Evolutionary conservation across 495 filamentous ascomycete genomes (phyloP).

Genomic region (Aspergillus baeticus): DNA sequence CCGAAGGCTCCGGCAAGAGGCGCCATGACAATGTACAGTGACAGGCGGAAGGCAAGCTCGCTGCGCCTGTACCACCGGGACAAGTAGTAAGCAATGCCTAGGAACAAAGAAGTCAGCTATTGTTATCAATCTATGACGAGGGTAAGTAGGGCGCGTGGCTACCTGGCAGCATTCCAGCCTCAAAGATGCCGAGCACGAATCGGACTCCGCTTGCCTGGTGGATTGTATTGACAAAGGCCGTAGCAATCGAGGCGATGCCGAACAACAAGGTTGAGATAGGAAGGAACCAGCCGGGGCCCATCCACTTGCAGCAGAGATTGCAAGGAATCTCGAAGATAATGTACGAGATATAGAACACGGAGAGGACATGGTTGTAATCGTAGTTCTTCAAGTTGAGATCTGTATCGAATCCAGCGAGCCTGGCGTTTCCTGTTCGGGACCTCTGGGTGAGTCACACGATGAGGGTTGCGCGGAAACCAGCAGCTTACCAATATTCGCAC

Average conservation of each 20-base stretch:
- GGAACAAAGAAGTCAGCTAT: too few relatives aligned
- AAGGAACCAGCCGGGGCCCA: constrained; percentile 52
- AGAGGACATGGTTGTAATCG: constrained; percentile 66
- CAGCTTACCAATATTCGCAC: constrained; percentile 64
- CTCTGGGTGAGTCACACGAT: not conserved
- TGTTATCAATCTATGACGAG: too few relatives aligned
- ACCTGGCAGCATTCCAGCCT: constrained; percentile 68
- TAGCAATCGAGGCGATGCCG: constrained; percentile 47
- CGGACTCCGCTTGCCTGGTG: constrained; percentile 44
- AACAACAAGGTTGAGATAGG: constrained; percentile 46
- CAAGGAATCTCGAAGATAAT: constrained; percentile 77
- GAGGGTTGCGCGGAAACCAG: not conserved
- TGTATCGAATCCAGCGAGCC: constrained; percentile 38
- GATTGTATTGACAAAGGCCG: constrained; percentile 46
- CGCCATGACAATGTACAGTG: constrained; percentile 55
- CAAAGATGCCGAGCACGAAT: constrained; percentile 61
- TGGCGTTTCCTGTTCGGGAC: constrained; percentile 30
- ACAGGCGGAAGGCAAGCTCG: constrained; percentile 62
- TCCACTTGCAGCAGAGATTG: constrained; percentile 56
- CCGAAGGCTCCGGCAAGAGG: constrained; percentile 70
- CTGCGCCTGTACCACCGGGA: constrained; percentile 68
- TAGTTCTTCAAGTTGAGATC: constrained; percentile 53
- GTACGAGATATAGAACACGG: constrained; percentile 69
- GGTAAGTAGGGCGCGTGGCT: too few relatives aligned
- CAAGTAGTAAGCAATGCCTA: constrained; percentile 72